Conservation (phyloP, 768 basidiomycete species). For the Epithele typhae region DNA sequence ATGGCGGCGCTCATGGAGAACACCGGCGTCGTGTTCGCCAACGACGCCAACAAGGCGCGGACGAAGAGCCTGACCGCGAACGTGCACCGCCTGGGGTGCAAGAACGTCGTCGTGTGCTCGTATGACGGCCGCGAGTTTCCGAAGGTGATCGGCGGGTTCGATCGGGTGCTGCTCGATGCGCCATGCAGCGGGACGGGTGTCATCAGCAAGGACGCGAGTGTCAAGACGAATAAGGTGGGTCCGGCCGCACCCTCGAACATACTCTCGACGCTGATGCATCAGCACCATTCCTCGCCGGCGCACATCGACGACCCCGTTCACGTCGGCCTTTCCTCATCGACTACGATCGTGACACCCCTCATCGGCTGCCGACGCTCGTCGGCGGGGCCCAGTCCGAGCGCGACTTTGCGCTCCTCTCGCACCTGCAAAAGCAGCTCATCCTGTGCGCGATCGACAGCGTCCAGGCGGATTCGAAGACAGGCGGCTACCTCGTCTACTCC, state of each 20-base stretch:
- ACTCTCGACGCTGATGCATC: too few relatives aligned
- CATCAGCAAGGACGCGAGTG: constrained; percentile 95
- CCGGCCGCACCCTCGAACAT: neutral
- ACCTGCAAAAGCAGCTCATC: constrained; percentile 97
- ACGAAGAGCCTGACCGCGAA: constrained; percentile 97
- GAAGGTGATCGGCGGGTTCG: constrained; percentile 98
- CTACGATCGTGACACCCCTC: neutral
- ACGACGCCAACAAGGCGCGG: constrained; percentile 90
- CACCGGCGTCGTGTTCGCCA: constrained; percentile 96
- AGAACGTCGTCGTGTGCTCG: constrained; percentile 95
- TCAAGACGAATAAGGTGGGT: constrained; percentile 94
- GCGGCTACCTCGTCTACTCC: constrained; percentile 94
- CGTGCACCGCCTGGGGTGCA: constrained; percentile 94
- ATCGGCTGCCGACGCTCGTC: neutral
- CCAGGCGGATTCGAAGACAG: constrained; percentile 82
- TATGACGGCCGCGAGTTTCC: constrained; percentile 98
- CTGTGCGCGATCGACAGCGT: constrained; percentile 98
- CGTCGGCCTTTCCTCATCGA: too few relatives aligned
- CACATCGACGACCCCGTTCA: too few relatives aligned
- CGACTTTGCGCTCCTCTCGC: constrained; percentile 93
- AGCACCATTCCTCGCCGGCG: too few relatives aligned
- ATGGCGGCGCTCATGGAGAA: constrained; percentile 96
- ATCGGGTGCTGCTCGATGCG: constrained; percentile 94
- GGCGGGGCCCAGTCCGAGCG: constrained; percentile 66
- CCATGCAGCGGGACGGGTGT: constrained; percentile 98